A percentile compares a stretch with the other conserved stretches of the same genome.
Conservation (phyloP, 257 asterid genomes). For the Dorcoceras hygrometricum region DNA sequence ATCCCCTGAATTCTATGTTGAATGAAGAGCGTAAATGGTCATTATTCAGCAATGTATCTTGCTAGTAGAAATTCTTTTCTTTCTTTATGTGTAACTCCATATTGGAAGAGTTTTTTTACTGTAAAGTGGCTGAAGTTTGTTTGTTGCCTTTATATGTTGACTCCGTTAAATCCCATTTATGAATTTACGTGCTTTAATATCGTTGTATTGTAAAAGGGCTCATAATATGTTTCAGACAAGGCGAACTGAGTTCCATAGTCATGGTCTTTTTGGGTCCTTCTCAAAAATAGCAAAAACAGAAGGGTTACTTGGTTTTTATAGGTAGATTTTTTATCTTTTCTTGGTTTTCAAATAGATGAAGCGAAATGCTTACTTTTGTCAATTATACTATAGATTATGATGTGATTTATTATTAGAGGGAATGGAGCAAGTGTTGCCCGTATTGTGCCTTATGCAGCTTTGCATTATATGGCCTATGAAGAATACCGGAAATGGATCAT, state of each 20-base stretch:
- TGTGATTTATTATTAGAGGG: slow-evolving; percentile 50
- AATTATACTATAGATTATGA: slow-evolving; percentile 4
- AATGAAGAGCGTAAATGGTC: not conserved
- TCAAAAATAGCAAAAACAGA: slow-evolving; percentile 78
- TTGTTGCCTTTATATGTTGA: slow-evolving; percentile 1
- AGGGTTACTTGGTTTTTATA: slow-evolving; percentile 81
- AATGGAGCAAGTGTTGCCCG: slow-evolving; percentile 98
- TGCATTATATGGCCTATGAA: slow-evolving; percentile 93
- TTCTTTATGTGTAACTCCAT: not conserved
- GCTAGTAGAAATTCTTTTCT: not conserved
- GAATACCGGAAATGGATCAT: slow-evolving; percentile 87
- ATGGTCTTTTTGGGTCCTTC: slow-evolving; percentile 79
- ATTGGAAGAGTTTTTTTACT: slow-evolving; percentile 8
- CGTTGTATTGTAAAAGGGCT: slow-evolving; percentile 20
- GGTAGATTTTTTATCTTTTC: slow-evolving; percentile 36
- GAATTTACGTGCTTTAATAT: not conserved
- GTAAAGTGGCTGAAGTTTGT: no score
- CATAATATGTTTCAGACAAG: slow-evolving; percentile 60
- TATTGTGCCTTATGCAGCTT: slow-evolving; percentile 95
- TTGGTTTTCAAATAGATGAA: not conserved
- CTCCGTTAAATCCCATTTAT: not conserved
- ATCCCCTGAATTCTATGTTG: not conserved
- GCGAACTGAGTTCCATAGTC: slow-evolving; percentile 65
- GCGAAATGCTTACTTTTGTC: not conserved
- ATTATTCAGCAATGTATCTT: not conserved